These are phyloP conservation scores for Ustilago loliicola DNA, from an alignment of 1,284 basidiomycete genomes.

Conservation along the genomic window DNA sequence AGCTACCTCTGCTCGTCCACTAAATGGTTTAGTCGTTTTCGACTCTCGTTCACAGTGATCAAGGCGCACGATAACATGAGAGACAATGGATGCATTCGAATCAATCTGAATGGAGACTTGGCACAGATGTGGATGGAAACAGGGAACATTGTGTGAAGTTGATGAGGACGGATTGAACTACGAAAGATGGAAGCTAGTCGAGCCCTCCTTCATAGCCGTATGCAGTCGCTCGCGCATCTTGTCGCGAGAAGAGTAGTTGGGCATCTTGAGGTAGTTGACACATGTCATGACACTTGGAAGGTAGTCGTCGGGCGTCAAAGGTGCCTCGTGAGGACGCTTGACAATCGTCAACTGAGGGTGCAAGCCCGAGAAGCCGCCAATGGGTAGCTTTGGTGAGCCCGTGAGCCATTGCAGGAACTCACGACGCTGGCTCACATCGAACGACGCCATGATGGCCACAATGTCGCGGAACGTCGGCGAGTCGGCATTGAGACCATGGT, in stretches of 20 bases:
- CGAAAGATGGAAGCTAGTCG: slow-evolving; percentile 67
- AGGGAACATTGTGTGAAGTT: slow-evolving; percentile 57
- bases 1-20: no score
- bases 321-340: slow-evolving; percentile 90
- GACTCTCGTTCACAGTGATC: neutral
- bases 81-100: slow-evolving; percentile 3
- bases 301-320: slow-evolving; percentile 86
- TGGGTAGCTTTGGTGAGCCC: slow-evolving; percentile 79
- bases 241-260: slow-evolving; percentile 62
- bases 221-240: slow-evolving; percentile 62
- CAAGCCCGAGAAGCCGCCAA: slow-evolving; percentile 95
- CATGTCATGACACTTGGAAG: slow-evolving; percentile 99
- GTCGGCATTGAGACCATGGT: slow-evolving; percentile 97
- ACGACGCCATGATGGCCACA: slow-evolving; percentile 86
- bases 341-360: slow-evolving; percentile 96
- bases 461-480: slow-evolving; percentile 89
- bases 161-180: slow-evolving; percentile 19
- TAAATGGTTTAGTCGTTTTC: no score
- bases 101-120: slow-evolving; percentile 1
- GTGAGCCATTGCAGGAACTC: slow-evolving; percentile 97
- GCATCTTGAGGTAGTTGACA: slow-evolving; percentile 77
- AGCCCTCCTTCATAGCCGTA: slow-evolving; percentile 67
- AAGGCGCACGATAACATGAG: neutral
- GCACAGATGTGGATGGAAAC: slow-evolving; percentile 9
- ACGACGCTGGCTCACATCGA: slow-evolving; percentile 80